Conservation (phyloP, 2,329 filamentous ascomycete genomes). For the Paecilomyces niveus region DNA sequence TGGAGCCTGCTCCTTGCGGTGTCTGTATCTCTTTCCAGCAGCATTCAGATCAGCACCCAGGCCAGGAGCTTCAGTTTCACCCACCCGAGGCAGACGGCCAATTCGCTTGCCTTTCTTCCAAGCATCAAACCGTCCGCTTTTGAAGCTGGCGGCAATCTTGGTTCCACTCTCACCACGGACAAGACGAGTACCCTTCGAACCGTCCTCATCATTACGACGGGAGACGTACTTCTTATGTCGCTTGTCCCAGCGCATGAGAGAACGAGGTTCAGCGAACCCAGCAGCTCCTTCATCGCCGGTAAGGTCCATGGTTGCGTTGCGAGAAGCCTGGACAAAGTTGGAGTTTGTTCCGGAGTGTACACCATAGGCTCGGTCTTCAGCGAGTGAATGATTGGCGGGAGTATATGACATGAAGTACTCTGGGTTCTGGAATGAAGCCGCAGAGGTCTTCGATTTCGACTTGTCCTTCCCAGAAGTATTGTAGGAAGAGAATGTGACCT, state of each 20-base stretch:
- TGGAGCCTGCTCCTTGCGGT: constrained; percentile 79
- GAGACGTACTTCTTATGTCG: constrained; percentile 93
- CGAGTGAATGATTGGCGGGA: constrained; percentile 69
- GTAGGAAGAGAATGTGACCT: constrained; percentile 63
- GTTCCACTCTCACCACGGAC: constrained; percentile 85
- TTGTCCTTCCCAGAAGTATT: constrained; percentile 38
- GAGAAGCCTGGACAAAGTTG: constrained; percentile 84
- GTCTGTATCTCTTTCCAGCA: constrained; percentile 62
- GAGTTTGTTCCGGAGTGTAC: constrained; percentile 72
- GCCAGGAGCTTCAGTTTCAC: constrained; percentile 62
- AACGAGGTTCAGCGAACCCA: constrained; percentile 69
- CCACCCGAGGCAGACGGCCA: constrained; percentile 68
- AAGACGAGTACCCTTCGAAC: constrained; percentile 65
- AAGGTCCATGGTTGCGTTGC: constrained; percentile 84
- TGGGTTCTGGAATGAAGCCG: constrained; percentile 64
- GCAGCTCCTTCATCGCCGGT: constrained; percentile 76
- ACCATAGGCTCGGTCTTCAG: constrained; percentile 87
- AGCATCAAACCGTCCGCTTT: constrained; percentile 83
- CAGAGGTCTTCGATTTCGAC: constrained; percentile 45
- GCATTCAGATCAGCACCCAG: constrained; percentile 21
- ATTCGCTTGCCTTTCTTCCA: constrained; percentile 87
- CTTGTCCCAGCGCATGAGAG: constrained; percentile 90
- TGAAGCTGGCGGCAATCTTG: constrained; percentile 92
- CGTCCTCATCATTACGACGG: constrained; percentile 88
- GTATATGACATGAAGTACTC: constrained; percentile 97